Evolutionary conservation across 1,139 yeast species (phyloP).

Genomic region (Geotrichum europaeum): DNA sequence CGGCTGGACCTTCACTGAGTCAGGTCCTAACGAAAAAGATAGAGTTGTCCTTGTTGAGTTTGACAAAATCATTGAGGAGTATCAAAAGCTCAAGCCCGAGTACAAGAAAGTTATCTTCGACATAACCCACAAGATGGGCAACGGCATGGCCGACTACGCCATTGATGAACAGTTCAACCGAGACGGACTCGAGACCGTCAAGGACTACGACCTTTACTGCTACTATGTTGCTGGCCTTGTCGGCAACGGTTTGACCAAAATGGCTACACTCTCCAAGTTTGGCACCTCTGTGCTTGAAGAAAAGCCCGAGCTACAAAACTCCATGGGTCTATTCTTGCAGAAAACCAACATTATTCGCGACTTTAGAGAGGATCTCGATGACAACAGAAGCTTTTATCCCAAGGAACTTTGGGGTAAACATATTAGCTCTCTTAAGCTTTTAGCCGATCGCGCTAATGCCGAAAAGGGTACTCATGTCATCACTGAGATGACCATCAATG

Average conservation of each 20-base stretch:
- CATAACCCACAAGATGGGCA: conserved; percentile 82
- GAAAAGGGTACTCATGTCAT: conserved; percentile 56
- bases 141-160: conserved; percentile 96
- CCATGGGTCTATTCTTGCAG: conserved; percentile 94
- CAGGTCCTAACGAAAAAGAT: conserved; percentile 71
- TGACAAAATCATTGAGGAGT: conserved; percentile 61
- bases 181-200: conserved; percentile 69
- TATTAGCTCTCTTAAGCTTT: conserved; percentile 41
- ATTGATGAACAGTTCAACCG: conserved; percentile 66
- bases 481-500: conserved; percentile 74
- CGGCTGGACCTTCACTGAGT: conserved; percentile 74
- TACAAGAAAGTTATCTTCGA: conserved; percentile 76
- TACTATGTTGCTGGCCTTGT: conserved; percentile 97
- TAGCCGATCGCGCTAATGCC: conserved; percentile 52
- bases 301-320: conserved; percentile 56
- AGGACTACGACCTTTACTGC: conserved; percentile 86
- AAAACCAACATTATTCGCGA: conserved; percentile 95
- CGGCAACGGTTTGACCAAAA: conserved; percentile 87
- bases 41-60: conserved; percentile 73
- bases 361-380: conserved; percentile 84
- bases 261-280: conserved; percentile 44
- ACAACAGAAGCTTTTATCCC: conserved; percentile 96
- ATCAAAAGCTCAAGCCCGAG: conserved; percentile 62
- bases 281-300: conserved; percentile 46
- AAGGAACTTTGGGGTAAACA: conserved; percentile 85